Base-by-base conservation (phyloP, 2,329 filamentous ascomycete species). In the Aspergillus caelatus region DNA sequence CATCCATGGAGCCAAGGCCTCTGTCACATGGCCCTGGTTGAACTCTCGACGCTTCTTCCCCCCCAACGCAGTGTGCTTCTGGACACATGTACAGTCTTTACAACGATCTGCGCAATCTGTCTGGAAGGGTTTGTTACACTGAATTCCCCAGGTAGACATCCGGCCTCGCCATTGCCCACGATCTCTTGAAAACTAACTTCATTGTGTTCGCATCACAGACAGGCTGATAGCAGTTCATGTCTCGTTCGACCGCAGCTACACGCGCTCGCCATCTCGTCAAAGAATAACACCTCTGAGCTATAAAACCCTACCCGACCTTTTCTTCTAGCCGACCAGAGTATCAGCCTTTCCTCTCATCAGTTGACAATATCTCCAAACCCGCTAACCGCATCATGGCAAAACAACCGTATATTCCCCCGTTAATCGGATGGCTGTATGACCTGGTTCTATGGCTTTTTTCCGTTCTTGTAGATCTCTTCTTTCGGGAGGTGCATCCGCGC, bases 401-500 rank as follows among this genome's bases (percentile, higher is more conserved):
- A 62, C 69, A 74, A 67, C 69, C 73, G 45, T 77, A 75, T 54
- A 78, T 81, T 59, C 72, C 78, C 63, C 80, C 80, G 56, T 79
- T 83, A 72, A 76, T 82, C 63, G 79, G 78, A 70, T 84, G 82
- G 82, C 66, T 83, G 57, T 84, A 84, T 68, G 82, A 84, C 71
- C 66, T 83, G 30, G 75, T 82, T 54, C 72, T 84, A 43, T 85
- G 83, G 83, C 74, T 76, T 11, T 80, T 84, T 66, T 84, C 83
- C 3, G 77, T 98, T 67, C 84, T 98, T 58, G 89, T 96, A 68
- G 95, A 99, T 79, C 88, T 97, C 70, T 99, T 99, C 87, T 99
- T 99, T 83, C 90, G 95, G 70, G 95, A 99, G 80, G 93, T 99
- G 19, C 94, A 98, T 76, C 95, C 95, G 14, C 88, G 95, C 68